Evolutionary conservation across 345 rosid genomes (phyloP).

Genomic region (Gynandropsis gynandra): DNA sequence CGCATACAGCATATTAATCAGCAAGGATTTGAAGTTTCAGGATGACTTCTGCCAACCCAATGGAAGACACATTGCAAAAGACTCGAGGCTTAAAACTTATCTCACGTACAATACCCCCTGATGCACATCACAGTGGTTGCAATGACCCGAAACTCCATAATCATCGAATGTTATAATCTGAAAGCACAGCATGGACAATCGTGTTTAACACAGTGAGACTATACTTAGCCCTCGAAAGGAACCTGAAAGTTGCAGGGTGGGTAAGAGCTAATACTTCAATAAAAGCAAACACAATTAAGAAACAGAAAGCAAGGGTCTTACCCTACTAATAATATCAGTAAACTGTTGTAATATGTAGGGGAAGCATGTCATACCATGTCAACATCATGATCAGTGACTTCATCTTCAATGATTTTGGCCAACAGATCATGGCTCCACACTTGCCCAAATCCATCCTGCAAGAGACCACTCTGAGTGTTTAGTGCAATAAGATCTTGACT

Average conservation of each 20-base stretch:
- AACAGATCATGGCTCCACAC: slow-evolving; percentile 59
- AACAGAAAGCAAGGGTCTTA: no score
- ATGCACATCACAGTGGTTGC: slow-evolving; percentile 70
- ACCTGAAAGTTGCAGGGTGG: no score
- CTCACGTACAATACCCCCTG: slow-evolving; percentile 53
- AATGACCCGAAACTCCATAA: slow-evolving; percentile 78
- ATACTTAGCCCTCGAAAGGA: no score
- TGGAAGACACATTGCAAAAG: neutral
- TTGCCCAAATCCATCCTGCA: slow-evolving; percentile 82
- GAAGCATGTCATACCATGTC: slow-evolving; percentile 42
- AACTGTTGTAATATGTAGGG: neutral
- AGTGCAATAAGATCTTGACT: slow-evolving; percentile 7
- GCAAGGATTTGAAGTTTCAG: slow-evolving; percentile 4
- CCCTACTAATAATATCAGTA: no score
- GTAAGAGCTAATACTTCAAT: no score
- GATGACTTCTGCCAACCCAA: neutral
- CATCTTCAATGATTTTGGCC: slow-evolving; percentile 49
- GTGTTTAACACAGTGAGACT: no score
- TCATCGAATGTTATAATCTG: slow-evolving; percentile 75
- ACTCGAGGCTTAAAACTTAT: slow-evolving; percentile 2
- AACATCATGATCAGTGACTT: slow-evolving; percentile 41
- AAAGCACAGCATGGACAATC: slow-evolving; percentile 12
- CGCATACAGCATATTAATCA: slow-evolving; percentile 20
- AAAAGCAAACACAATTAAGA: no score
- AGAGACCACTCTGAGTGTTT: slow-evolving; percentile 14